A percentile compares a stretch with the other conserved stretches of the same genome.
Evolutionary conservation across 768 basidiomycete genomes (phyloP).

Genomic region (Harrya chromipes): DNA sequence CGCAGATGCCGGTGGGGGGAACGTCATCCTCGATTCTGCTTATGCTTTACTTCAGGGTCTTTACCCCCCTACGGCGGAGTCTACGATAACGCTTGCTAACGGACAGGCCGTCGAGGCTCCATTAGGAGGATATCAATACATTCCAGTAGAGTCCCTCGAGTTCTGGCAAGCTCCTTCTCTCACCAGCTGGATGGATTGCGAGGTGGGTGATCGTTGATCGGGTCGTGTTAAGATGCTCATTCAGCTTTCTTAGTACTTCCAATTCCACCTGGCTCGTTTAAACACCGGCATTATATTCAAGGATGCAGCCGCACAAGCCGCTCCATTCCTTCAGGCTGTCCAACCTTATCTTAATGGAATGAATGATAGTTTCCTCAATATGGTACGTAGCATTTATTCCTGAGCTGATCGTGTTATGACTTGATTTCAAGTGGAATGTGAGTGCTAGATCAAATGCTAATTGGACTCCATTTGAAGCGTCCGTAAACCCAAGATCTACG

Average conservation of each 20-base stretch:
- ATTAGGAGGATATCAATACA: too few species aligned
- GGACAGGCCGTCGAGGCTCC: too few species aligned
- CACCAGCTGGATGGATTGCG: slow-evolving; percentile 37
- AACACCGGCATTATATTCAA: slow-evolving; percentile 45
- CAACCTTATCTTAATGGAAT: slow-evolving; percentile 67
- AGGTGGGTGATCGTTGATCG: slow-evolving; percentile 28
- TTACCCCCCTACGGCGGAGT: slow-evolving; percentile 68
- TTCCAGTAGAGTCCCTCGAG: too few species aligned
- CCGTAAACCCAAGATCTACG: slow-evolving; percentile 52
- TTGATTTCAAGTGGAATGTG: slow-evolving; percentile 64
- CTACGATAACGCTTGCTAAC: slow-evolving; percentile 66
- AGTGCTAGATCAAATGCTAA: background rate
- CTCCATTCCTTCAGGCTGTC: slow-evolving; percentile 61
- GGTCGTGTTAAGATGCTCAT: background rate
- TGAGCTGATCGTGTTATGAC: slow-evolving; percentile 8
- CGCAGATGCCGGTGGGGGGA: slow-evolving; percentile 78
- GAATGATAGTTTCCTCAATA: slow-evolving; percentile 61
- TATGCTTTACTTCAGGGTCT: slow-evolving; percentile 82
- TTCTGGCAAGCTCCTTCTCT: too few species aligned
- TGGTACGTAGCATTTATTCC: slow-evolving; percentile 41
- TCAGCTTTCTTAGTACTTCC: slow-evolving; percentile 22
- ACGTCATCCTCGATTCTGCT: slow-evolving; percentile 79
- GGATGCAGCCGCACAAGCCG: slow-evolving; percentile 48
- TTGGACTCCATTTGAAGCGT: background rate
- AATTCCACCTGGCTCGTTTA: slow-evolving; percentile 22